Evolutionary conservation across 2,329 filamentous ascomycete genomes (phyloP).

Genomic region (Microsporum ferrugineum): DNA sequence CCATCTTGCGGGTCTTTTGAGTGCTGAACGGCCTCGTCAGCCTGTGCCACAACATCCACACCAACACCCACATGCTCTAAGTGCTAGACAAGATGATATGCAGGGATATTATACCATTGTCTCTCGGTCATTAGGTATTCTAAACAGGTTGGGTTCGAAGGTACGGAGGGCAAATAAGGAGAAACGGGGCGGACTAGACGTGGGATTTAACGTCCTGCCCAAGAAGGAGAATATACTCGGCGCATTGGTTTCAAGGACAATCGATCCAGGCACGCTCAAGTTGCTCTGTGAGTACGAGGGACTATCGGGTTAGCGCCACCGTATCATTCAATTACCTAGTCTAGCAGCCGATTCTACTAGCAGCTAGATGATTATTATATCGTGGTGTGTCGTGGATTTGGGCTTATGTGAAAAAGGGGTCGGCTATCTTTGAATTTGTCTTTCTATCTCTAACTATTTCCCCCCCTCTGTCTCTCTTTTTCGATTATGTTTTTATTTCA

Average conservation of each 20-base stretch:
- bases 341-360: no score
- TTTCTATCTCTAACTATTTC: background rate
- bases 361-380: background rate
- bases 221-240: conserved; percentile 56
- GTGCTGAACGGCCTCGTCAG: conserved; percentile 48
- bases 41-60: conserved; percentile 30
- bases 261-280: conserved; percentile 52
- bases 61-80: conserved; percentile 14
- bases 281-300: conserved; percentile 55
- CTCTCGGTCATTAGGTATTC: conserved; percentile 53
- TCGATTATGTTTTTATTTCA: background rate
- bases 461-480: conserved; percentile 1
- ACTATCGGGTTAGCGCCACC: conserved; percentile 34
- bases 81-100: conserved; percentile 32
- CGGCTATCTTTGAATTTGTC: background rate
- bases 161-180: conserved; percentile 34
- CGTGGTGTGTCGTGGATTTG: background rate
- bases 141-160: conserved; percentile 60
- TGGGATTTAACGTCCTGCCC: conserved; percentile 54
- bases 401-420: background rate
- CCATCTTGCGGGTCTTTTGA: conserved; percentile 61
- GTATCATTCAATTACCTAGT: background rate
- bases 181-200: conserved; percentile 40
- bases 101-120: conserved; percentile 46
- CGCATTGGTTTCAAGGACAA: conserved; percentile 54